Evolutionary conservation across 805 yeast species (phyloP), one percentile per base, ranked within the genome.

Genomic region (Peterozyma xylosa): DNA sequence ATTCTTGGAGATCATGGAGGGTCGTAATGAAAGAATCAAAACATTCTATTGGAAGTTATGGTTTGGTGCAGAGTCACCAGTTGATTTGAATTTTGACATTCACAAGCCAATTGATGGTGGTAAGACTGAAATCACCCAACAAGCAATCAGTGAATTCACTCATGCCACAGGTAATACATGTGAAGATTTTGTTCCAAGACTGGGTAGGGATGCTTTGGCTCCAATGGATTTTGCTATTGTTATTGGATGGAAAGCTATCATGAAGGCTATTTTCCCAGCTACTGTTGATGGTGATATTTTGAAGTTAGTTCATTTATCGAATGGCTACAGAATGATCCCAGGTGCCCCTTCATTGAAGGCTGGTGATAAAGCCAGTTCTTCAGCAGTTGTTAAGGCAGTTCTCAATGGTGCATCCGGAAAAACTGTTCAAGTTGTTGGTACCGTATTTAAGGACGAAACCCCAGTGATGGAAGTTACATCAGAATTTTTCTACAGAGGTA

Each of bases 141-240:
- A 82, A 63, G 86, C 80, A 51, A 86, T 93, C 62, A 76, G 89
- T 49, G 96, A 90, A 65, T 88, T 93, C 64, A 90, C 96, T 32
- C 96, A 90, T 56, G 97, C 97, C 48, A 87, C 93, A 61, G 97
- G 97, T 54, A 93, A 93, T 77, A 84, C 85, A 53, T 89, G 96
- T 66, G 98, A 93, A 70, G 96, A 95, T 49, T 93, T 89, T 56
- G 96, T 90, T 54, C 76, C 83, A 47, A 81, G 96, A 71, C 78
- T 86, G 41, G 93, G 90, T 51, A 84, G 86, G 65, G 77, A 76
- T 50, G 82, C 87, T 47, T 73, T 80, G 55, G 99, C 98, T 40
- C 99, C 99, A 58, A 91, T 93, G 98, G 99, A 93, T 72, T 93
- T 90, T 61, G 98, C 99, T 41, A 93, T 93, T 64, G 97, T 93